These are phyloP conservation scores for Casuarina glauca DNA, from an alignment of 306 rosid species.

Conservation along the genomic window DNA sequence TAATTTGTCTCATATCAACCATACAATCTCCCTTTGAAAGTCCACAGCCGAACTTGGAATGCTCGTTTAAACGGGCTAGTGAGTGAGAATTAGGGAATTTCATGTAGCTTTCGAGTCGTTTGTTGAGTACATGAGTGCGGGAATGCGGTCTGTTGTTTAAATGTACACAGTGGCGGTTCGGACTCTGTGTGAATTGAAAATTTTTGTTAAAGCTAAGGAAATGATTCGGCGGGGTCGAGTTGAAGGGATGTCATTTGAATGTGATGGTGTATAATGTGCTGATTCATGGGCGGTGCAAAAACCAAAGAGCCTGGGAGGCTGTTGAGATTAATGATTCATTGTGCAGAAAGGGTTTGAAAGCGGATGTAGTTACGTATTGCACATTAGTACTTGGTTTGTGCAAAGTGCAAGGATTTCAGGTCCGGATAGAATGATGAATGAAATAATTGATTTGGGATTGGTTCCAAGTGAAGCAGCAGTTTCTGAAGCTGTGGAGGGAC, in stretches of 20 bases:
- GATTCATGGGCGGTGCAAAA: conserved; percentile 80
- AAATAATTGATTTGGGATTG: conserved; percentile 67
- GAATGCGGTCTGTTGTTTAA: conserved; percentile 63
- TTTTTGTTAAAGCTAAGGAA: conserved; percentile 62
- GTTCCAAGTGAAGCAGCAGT: conserved; percentile 69
- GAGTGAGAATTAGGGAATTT: conserved; percentile 53
- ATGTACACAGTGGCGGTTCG: conserved; percentile 61
- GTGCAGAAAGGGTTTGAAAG: conserved; percentile 65
- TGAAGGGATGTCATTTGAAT: conserved; percentile 45
- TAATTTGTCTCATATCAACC: no score
- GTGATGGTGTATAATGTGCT: conserved; percentile 70
- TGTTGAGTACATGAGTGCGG: conserved; percentile 55
- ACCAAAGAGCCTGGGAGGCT: conserved; percentile 60
- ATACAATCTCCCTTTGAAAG: no score
- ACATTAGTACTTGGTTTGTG: conserved; percentile 75
- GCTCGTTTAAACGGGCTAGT: conserved; percentile 67
- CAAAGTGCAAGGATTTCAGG: conserved; percentile 54
- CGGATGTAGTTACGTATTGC: conserved; percentile 73
- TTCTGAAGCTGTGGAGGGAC: conserved; percentile 66
- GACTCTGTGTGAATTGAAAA: conserved; percentile 71
- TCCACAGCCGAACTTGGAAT: conserved; percentile 53
- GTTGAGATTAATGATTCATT: conserved; percentile 54
- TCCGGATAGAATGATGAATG: conserved; percentile 55
- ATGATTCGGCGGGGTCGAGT: conserved; percentile 54
- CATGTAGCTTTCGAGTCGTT: conserved; percentile 56